Evolutionary conservation across 192 early-diverging fungal species (phyloP).

Genomic region (Podila horticola): DNA sequence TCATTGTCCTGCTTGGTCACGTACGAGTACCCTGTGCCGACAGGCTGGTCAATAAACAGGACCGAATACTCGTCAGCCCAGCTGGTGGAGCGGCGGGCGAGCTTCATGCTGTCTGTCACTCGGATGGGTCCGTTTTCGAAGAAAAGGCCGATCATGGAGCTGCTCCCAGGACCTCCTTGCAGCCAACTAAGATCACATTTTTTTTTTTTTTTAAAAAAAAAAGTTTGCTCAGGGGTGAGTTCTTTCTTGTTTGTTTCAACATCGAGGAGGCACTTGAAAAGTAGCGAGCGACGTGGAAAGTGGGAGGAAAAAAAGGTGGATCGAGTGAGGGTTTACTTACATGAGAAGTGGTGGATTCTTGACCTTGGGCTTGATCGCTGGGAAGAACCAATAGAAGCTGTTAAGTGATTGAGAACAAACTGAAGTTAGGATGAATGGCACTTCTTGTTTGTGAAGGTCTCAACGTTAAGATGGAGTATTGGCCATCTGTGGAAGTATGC

Average conservation of each 20-base stretch:
- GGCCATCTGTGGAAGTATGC: neutral
- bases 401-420: conserved; percentile 1
- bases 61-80: conserved; percentile 81
- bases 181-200: conserved; percentile 73
- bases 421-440: neutral
- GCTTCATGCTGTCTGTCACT: conserved; percentile 64
- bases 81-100: conserved; percentile 58
- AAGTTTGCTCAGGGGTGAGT: neutral
- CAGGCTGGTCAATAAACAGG: conserved; percentile 86
- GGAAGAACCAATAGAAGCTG: conserved; percentile 86
- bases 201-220: too few relatives aligned
- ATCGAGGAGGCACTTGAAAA: neutral
- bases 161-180: conserved; percentile 86
- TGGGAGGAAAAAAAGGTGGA: neutral
- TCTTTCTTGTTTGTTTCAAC: neutral
- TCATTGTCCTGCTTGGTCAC: conserved; percentile 19
- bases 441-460: too few relatives aligned
- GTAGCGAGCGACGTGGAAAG: neutral
- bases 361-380: conserved; percentile 67
- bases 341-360: conserved; percentile 75
- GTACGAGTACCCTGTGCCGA: conserved; percentile 73
- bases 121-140: conserved; percentile 78
- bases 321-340: conserved; percentile 27
- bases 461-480: conserved; percentile 5
- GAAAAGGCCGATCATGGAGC: conserved; percentile 83